Percentiles rank a stretch among this genome's conserved stretches.
These are phyloP conservation scores for Penicillium paneum DNA, from an alignment of 2,329 filamentous ascomycete species.

Conservation along the genomic window DNA sequence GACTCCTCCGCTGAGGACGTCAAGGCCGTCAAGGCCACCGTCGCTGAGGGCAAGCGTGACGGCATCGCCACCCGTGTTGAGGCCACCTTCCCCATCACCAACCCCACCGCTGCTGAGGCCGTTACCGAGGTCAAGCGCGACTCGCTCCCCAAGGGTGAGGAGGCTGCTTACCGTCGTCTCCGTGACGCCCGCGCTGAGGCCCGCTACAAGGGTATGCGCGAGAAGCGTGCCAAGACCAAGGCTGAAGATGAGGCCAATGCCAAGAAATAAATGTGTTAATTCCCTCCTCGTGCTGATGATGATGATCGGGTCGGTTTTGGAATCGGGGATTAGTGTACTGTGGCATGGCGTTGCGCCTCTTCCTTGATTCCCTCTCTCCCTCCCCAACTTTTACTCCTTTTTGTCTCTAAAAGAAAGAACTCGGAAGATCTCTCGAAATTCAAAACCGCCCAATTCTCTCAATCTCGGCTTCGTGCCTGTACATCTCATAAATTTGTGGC, in stretches of 20 bases:
- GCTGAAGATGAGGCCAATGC: slow-evolving; percentile 62
- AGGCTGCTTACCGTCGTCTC: slow-evolving; percentile 82
- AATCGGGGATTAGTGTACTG: slow-evolving; percentile 35
- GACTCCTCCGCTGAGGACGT: slow-evolving; percentile 82
- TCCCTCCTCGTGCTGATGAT: slow-evolving; percentile 35
- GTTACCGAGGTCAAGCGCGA: slow-evolving; percentile 76
- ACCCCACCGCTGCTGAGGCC: slow-evolving; percentile 55
- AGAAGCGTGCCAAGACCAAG: slow-evolving; percentile 89
- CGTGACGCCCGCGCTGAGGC: slow-evolving; percentile 80
- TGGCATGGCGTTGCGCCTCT: slow-evolving; percentile 39
- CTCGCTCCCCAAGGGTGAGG: slow-evolving; percentile 74
- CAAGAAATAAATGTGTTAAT: slow-evolving; percentile 49
- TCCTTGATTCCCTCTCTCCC: slow-evolving; percentile 27
- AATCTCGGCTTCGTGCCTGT: slow-evolving; percentile 13
- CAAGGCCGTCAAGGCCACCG: slow-evolving; percentile 63
- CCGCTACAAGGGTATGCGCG: slow-evolving; percentile 75
- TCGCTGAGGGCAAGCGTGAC: slow-evolving; percentile 49
- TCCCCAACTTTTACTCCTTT: slow-evolving; percentile 21
- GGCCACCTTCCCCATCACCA: slow-evolving; percentile 68
- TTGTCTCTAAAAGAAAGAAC: slow-evolving; percentile 38
- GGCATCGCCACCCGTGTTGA: slow-evolving; percentile 53
- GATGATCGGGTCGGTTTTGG: slow-evolving; percentile 41
- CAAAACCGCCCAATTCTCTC: slow-evolving; percentile 34
- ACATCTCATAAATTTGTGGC: slow-evolving; percentile 3
- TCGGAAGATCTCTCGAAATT: slow-evolving; percentile 38